phyloP scores from a whole-genome alignment of 148 eudicot species.

The Rhododendron simsii region DNA sequence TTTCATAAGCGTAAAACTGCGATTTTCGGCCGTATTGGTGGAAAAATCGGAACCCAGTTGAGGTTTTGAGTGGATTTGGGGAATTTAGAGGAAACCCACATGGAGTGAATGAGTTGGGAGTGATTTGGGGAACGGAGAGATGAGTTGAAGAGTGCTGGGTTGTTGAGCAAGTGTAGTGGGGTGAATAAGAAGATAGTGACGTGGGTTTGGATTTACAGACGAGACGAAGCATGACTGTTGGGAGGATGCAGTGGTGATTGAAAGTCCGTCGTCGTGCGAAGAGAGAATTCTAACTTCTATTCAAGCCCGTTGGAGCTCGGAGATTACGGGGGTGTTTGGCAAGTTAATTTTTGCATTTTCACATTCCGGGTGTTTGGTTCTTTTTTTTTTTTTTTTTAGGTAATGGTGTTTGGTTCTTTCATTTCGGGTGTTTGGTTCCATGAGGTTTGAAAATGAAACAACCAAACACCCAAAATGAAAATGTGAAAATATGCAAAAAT shows the following conservation, averaged over 20 bases:
- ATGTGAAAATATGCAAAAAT: no score
- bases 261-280: background rate
- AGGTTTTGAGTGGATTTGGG: background rate
- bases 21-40: background rate
- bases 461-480: no score
- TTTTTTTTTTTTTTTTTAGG: no score
- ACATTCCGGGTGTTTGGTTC: fast-evolving
- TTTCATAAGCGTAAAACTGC: background rate
- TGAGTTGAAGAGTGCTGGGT: background rate
- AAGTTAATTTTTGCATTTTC: fast-evolving
- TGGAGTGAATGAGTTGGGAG: background rate
- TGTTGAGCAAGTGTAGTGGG: background rate
- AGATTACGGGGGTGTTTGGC: no score
- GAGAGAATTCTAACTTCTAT: background rate
- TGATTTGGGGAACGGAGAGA: background rate
- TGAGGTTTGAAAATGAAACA: no score
- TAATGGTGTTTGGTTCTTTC: no score
- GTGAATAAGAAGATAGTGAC: background rate
- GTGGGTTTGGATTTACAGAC: slow-evolving; percentile 6
- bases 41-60: background rate
- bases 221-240: slow-evolving; percentile 8
- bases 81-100: background rate
- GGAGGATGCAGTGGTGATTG: background rate
- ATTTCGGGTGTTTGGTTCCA: no score
- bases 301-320: no score